Base-by-base conservation (phyloP, 495 filamentous ascomycete species). In the Hypoxylon trugodes region DNA sequence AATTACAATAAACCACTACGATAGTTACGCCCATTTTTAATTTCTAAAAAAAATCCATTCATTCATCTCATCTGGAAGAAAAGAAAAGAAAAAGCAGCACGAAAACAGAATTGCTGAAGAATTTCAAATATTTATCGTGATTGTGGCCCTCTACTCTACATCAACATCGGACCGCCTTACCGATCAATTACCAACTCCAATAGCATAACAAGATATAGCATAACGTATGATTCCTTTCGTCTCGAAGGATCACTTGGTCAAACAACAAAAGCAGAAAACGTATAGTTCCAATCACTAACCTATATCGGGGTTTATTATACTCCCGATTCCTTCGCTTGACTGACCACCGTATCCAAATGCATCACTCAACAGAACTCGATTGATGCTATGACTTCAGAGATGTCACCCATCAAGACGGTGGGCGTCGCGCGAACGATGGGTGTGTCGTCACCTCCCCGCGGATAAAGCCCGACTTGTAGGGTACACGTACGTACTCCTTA, bases 401-500 rank as follows among this genome's bases (percentile, higher is more conserved):
- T 46, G 48, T 37, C 26, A 49, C 24, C 6, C 13, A 48, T 59
- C 45, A 30, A 43, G 9, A 59, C 19, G 42, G 4, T 8, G 33
- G 21, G 28, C 45, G 33, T 33, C 25, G 1, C 32, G 22, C 45
- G 35, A 25, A 38, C 51, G 12, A 57, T 41, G 19, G 10, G 8
- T 41, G 56, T 38, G 38, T 56, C 32, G 45, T 51, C 33, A 51
- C 50, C 45, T 47, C 10, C 15, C 28, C 8, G 35, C 63, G 63
- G 63, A 53, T 67, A 67, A 67, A 67, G 52, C 32, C 42, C 13
- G 40, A 35, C 40, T 38, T 15, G 30, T 56, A 56, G 28, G 28
- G 30, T 43, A 61, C 43, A 35, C 54, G 18, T 36, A 48, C 35
- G n/a, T 50, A 37, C 46, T 28, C 9, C 10, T 42, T 41, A 55